Base-by-base conservation (phyloP, 495 filamentous ascomycete species). In the Neurospora sp. region DNA sequence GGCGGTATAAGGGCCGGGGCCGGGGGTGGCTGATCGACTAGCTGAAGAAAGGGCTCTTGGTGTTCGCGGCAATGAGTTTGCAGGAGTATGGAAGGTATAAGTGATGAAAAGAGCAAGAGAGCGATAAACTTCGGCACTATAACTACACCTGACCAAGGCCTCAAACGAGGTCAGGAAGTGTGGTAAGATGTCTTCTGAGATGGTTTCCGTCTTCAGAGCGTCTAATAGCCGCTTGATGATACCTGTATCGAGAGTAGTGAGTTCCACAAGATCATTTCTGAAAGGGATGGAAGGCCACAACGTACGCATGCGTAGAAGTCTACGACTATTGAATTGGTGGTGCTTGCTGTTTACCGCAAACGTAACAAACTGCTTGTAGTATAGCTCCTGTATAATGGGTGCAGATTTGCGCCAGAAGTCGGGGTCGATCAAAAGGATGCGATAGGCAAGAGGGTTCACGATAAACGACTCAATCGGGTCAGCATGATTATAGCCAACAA, bases 71-170 rank as follows among this genome's bases (percentile, higher is more conserved):
- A 84, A 75, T 9, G 85, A 87, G 41, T 78, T 80, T 5, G 82
- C 72, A 0, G 84, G 86, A 72, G 91, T 91, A 79, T 98, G 95
- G 71, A 98, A 87, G 7, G 93, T 91, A 79, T 95, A 98, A 0
- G 95, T 97, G 74, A 99, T 92, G 75, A 96, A 98, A 66, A 97
- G 87, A 20, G 96, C 91, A 39, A 99, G 83, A n/a, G 93, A 93
- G 31, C 94, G 90, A 60, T 96, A 88, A 49, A 93, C 88, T 79
- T 97, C 94, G 12, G 91, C 90, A 75, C 92, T 93, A 75, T 93
- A 86, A 73, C 91, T 94, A 77, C 88, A 91, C 74, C 91, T 91
- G 54, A 98, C 87, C 70, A 98, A 85, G 35, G 88, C 90, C 75
- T 88, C 88, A 70, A 99, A 92, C 3, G 95, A 90, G 38, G 87